phyloP scores from a whole-genome alignment of 1,139 yeast genomes.

The Groenewaldozyma auringiensis region DNA sequence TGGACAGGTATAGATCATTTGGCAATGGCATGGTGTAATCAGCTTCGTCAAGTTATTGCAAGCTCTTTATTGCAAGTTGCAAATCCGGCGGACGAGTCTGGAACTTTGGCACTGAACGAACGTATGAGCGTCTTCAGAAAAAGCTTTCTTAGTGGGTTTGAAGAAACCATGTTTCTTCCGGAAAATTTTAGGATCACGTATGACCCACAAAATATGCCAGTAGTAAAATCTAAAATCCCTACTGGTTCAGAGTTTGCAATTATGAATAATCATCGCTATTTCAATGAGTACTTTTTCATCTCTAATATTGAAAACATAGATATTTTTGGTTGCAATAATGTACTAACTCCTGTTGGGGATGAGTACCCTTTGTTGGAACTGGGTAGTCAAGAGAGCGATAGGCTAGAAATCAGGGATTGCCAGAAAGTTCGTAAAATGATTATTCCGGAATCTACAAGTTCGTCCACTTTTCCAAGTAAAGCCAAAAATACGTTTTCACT shows the following conservation, averaged over 20 bases:
- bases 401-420: background rate
- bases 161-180: slow-evolving; percentile 1
- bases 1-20: slow-evolving; percentile 96
- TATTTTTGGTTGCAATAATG: background rate
- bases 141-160: slow-evolving; percentile 50
- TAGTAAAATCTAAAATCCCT: background rate
- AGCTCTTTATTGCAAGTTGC: slow-evolving; percentile 52
- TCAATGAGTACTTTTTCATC: background rate
- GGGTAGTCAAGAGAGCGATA: background rate
- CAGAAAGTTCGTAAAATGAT: background rate
- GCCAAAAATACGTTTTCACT: background rate
- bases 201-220: background rate
- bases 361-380: background rate
- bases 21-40: slow-evolving; percentile 97
- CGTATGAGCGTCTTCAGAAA: slow-evolving; percentile 51
- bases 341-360: background rate
- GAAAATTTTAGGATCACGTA: background rate
- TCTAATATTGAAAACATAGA: slow-evolving; percentile 1
- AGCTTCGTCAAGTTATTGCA: slow-evolving; percentile 60
- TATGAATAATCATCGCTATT: background rate
- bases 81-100: slow-evolving; percentile 45
- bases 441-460: background rate
- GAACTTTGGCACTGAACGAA: slow-evolving; percentile 41
- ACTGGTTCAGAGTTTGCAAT: background rate
- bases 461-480: slow-evolving; percentile 1